These are phyloP conservation scores for Myxozyma neotropica DNA, from an alignment of 805 yeast species.

Conservation along the genomic window DNA sequence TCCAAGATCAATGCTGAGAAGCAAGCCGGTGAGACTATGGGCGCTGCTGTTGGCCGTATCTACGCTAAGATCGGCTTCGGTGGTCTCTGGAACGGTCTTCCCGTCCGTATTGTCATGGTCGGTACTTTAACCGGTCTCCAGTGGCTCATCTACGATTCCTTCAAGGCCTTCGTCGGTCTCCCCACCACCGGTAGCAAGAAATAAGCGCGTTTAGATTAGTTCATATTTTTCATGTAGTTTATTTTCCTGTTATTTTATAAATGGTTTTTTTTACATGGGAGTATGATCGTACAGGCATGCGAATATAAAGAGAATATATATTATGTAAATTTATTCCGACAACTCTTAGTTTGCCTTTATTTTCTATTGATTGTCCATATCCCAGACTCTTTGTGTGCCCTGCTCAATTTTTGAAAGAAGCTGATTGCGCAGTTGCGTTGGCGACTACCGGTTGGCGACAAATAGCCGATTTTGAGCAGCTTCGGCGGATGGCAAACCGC, in stretches of 20 bases:
- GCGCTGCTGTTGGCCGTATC: conserved; percentile 70
- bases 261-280: not conserved
- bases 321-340: too few relatives aligned
- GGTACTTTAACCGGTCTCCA: conserved; percentile 97
- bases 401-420: too few relatives aligned
- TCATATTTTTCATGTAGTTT: not conserved
- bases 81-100: conserved; percentile 94
- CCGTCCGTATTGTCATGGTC: conserved; percentile 93
- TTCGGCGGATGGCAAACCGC: too few relatives aligned
- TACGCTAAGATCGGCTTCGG: conserved; percentile 80
- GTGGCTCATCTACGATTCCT: conserved; percentile 95
- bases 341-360: too few relatives aligned
- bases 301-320: too few relatives aligned
- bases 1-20: conserved; percentile 82
- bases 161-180: conserved; percentile 90
- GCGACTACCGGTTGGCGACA: too few relatives aligned
- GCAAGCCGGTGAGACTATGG: conserved; percentile 63
- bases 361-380: too few relatives aligned
- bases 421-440: too few relatives aligned
- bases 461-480: too few relatives aligned
- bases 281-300: conserved; percentile 1
- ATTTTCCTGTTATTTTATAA: not conserved
- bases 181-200: conserved; percentile 81
- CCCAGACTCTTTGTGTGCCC: too few relatives aligned
- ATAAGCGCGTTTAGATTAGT: conserved; percentile 14